Conservation (phyloP, 148 eudicot genomes). For the Rhododendron ferrugineum region DNA sequence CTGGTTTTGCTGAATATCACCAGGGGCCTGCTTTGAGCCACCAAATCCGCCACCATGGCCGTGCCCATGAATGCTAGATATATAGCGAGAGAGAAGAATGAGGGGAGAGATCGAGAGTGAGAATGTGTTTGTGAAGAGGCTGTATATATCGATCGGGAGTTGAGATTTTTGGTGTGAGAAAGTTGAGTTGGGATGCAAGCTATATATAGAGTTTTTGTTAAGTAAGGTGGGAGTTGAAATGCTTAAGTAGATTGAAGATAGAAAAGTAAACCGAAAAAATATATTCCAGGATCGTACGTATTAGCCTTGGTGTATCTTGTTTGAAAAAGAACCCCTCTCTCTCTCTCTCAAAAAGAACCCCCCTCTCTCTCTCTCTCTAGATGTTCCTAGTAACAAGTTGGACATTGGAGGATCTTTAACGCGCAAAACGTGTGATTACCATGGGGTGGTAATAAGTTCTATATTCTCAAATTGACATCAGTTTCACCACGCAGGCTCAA, state of each 20-base stretch:
- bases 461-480: background rate
- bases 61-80: background rate
- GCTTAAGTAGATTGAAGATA: background rate
- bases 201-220: background rate
- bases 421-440: background rate
- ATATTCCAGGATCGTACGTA: background rate
- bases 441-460: background rate
- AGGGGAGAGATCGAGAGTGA: background rate
- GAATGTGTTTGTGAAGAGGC: background rate
- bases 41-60: conserved; percentile 25
- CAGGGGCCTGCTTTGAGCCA: conserved; percentile 42
- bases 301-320: background rate
- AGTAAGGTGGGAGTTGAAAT: background rate
- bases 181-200: background rate
- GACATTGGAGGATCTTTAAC: background rate
- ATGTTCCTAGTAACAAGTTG: background rate
- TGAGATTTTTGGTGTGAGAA: background rate
- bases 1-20: conserved; percentile 74
- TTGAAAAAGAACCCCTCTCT: background rate
- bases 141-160: background rate
- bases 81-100: background rate
- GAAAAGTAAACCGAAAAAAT: background rate
- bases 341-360: too few species aligned
- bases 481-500: background rate
- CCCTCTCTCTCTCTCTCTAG: background rate